phyloP scores from a whole-genome alignment of 2,329 filamentous ascomycete genomes.

The Zasmidium angulare region DNA sequence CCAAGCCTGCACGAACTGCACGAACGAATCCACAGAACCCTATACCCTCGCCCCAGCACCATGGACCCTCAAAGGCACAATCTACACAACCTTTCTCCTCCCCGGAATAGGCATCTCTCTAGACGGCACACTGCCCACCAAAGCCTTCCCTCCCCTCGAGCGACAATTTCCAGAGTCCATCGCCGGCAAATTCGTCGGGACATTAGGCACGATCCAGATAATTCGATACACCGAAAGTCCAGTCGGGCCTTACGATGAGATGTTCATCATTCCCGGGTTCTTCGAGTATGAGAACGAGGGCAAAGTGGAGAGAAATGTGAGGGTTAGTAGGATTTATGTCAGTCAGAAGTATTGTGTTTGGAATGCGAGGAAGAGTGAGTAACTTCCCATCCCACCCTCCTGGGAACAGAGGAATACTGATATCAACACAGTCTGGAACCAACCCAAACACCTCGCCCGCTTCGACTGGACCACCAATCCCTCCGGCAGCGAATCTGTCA shows the following conservation, averaged over 20 bases:
- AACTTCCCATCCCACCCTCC: too few relatives aligned
- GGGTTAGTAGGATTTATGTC: constrained; percentile 22
- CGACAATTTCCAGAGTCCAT: constrained; percentile 11
- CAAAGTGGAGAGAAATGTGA: constrained; percentile 5
- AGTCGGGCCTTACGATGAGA: constrained; percentile 24
- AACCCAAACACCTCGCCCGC: constrained; percentile 24
- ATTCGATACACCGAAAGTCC: constrained; percentile 24
- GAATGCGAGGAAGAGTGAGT: constrained; percentile 16
- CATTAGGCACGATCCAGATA: constrained; percentile 22
- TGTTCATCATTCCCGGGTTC: constrained; percentile 21
- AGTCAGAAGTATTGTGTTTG: constrained; percentile 21
- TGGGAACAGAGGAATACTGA: too few relatives aligned
- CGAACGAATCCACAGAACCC: constrained; percentile 19
- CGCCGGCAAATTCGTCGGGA: constrained; percentile 14
- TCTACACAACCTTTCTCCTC: constrained; percentile 16
- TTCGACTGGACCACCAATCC: constrained; percentile 21
- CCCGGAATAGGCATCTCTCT: constrained; percentile 11
- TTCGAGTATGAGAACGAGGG: constrained; percentile 15
- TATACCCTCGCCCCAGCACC: constrained; percentile 11
- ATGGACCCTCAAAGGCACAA: constrained; percentile 19
- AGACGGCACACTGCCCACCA: constrained; percentile 6
- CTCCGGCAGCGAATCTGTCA: constrained; percentile 16
- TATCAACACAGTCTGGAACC: constrained; percentile 19
- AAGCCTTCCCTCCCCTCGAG: constrained; percentile 17
- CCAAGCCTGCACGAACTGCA: constrained; percentile 14